Percentiles rank a stretch among this genome's conserved stretches.
Evolutionary conservation across 192 early-diverging fungal genomes (phyloP).

Genomic region (Haplosporangium gracile): DNA sequence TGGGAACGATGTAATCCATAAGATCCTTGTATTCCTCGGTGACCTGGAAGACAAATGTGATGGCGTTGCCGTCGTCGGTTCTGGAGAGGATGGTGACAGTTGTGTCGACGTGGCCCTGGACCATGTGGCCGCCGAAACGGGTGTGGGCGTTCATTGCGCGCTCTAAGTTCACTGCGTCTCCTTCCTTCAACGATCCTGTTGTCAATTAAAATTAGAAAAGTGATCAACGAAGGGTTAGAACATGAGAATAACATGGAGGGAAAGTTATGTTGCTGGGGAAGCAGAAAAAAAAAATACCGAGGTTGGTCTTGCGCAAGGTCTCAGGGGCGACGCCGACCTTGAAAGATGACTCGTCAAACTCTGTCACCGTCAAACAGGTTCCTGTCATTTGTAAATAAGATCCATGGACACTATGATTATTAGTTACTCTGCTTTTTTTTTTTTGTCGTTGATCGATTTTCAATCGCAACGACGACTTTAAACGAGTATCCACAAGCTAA

Average conservation of each 20-base stretch:
- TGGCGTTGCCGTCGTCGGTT: conserved; percentile 86
- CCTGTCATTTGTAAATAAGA: conserved; percentile 58
- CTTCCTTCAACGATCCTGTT: conserved; percentile 79
- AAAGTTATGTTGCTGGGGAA: neutral
- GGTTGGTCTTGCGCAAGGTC: conserved; percentile 92
- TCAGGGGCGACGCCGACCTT: conserved; percentile 96
- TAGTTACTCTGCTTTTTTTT: too few species aligned
- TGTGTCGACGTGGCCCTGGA: conserved; percentile 93
- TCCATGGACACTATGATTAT: too few species aligned
- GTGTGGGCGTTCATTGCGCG: conserved; percentile 89
- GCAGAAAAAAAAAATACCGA: conserved; percentile 67
- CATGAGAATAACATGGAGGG: neutral
- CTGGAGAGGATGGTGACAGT: conserved; percentile 82
- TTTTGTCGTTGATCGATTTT: too few species aligned
- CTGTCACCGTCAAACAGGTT: conserved; percentile 96
- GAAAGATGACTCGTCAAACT: conserved; percentile 84
- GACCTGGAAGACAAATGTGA: conserved; percentile 78
- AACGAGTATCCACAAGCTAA: too few species aligned
- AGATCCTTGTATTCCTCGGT: conserved; percentile 63
- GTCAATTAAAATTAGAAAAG: neutral
- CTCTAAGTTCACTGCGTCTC: conserved; percentile 92
- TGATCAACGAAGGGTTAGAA: neutral
- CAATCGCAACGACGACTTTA: too few species aligned
- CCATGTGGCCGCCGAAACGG: conserved; percentile 97
- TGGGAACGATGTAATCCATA: conserved; percentile 91